Conservation (phyloP, 2,329 filamentous ascomycete genomes). For the Scleromitrula shiraiana region DNA sequence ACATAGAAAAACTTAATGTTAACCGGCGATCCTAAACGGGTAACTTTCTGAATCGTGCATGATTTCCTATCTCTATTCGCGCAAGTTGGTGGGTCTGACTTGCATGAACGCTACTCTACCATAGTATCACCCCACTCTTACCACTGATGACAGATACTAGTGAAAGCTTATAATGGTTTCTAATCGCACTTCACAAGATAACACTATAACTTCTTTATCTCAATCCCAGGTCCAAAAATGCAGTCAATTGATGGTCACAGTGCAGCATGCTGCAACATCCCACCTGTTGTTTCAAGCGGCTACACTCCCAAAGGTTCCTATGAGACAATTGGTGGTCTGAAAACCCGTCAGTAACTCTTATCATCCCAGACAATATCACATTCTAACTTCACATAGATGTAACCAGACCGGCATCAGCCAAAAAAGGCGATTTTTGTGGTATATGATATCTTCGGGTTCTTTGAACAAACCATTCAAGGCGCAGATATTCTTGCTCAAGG, state of each 20-base stretch:
- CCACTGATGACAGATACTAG: no score
- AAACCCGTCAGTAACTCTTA: constrained; percentile 36
- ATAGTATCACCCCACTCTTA: background rate
- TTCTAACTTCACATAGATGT: constrained; percentile 29
- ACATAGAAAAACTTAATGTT: no score
- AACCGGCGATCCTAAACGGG: no score
- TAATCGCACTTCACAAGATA: background rate
- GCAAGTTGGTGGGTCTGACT: no score
- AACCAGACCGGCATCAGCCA: constrained; percentile 37
- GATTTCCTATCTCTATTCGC: no score
- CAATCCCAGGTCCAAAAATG: constrained; percentile 3
- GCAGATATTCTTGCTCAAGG: constrained; percentile 54
- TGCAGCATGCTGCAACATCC: constrained; percentile 48
- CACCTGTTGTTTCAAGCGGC: constrained; percentile 44
- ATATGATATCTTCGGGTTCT: constrained; percentile 61
- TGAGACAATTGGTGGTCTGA: constrained; percentile 45
- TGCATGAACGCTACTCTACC: no score
- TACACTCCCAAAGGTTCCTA: constrained; percentile 49
- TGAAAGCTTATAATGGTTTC: no score
- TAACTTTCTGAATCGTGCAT: no score
- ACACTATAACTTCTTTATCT: background rate
- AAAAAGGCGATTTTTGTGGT: constrained; percentile 53
- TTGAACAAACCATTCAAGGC: constrained; percentile 60
- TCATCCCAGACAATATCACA: background rate
- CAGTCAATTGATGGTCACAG: constrained; percentile 37